Evolutionary conservation across 139 green algal genomes (phyloP).

Genomic region (Micractinium sp.): DNA sequence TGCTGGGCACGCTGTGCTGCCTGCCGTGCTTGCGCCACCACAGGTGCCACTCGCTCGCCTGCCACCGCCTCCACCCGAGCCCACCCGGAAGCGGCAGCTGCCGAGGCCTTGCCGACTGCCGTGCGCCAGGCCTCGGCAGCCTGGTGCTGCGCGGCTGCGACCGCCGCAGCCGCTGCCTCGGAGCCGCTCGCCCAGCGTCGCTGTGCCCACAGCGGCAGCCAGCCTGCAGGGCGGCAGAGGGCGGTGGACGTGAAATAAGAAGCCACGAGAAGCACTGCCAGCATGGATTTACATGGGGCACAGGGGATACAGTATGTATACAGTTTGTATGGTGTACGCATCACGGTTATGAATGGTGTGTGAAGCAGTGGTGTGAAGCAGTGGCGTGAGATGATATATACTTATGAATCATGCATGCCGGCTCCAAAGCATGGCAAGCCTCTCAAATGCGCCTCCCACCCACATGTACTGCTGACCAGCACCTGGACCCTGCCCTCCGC

Average conservation of each 20-base stretch:
- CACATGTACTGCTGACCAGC: not conserved
- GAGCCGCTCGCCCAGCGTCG: not conserved
- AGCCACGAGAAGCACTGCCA: not conserved
- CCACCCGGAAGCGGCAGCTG: not conserved
- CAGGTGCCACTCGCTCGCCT: not conserved
- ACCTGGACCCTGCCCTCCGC: not conserved
- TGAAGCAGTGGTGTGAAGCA: too few species aligned
- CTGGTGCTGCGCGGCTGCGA: not conserved
- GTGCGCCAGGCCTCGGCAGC: not conserved
- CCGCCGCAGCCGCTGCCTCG: not conserved
- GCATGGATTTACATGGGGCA: too few species aligned
- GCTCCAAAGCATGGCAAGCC: too few species aligned
- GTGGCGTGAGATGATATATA: too few species aligned
- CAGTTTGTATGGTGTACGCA: too few species aligned
- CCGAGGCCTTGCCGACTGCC: too few species aligned
- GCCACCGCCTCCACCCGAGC: not conserved
- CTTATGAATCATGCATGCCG: too few species aligned
- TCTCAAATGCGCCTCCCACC: too few species aligned
- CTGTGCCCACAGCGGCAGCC: slow-evolving; percentile 29
- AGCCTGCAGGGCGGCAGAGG: not conserved
- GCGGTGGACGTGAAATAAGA: too few species aligned
- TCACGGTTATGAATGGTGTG: too few species aligned
- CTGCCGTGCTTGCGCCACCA: not conserved
- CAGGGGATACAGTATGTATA: too few species aligned
- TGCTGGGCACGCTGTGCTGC: not conserved